A percentile compares a stretch with the other conserved stretches of the same genome.
Evolutionary conservation across 2,329 filamentous ascomycete species (phyloP).

Genomic region (Bipolaris oryzae): DNA sequence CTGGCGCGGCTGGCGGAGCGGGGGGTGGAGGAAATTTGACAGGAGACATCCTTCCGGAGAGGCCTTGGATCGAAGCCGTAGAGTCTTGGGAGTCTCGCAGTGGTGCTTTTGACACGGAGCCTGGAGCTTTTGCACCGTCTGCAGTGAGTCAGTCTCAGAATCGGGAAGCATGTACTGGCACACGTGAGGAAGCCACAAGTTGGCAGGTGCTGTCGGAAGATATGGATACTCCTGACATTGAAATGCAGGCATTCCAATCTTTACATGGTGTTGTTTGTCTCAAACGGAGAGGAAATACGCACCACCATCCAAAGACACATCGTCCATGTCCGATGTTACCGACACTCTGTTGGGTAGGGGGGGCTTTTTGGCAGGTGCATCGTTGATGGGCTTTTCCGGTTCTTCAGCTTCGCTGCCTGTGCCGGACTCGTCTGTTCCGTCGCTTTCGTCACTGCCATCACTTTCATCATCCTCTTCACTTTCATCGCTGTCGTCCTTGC

Average conservation of each 20-base stretch:
- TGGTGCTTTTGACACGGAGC: slow-evolving; percentile 59
- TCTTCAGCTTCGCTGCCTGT: slow-evolving; percentile 15
- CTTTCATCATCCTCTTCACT: slow-evolving; percentile 14
- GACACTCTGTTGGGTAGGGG: slow-evolving; percentile 62
- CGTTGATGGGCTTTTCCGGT: slow-evolving; percentile 15
- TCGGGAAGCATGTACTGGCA: background rate
- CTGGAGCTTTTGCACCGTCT: slow-evolving; percentile 37
- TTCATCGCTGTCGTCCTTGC: slow-evolving; percentile 17
- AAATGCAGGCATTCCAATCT: slow-evolving; percentile 5
- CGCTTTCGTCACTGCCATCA: slow-evolving; percentile 12
- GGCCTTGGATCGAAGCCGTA: slow-evolving; percentile 62
- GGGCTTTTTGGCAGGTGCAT: slow-evolving; percentile 53
- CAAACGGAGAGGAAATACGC: slow-evolving; percentile 47
- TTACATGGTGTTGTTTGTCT: slow-evolving; percentile 4
- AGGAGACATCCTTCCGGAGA: slow-evolving; percentile 73
- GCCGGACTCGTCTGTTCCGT: slow-evolving; percentile 19
- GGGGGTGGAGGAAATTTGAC: slow-evolving; percentile 56
- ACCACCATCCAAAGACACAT: slow-evolving; percentile 68
- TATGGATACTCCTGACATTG: background rate
- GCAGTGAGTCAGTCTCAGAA: slow-evolving; percentile 24
- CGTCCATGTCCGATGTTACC: slow-evolving; percentile 62
- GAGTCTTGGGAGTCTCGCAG: slow-evolving; percentile 55
- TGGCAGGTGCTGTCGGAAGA: background rate
- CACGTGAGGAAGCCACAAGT: background rate
- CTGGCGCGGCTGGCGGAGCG: slow-evolving; percentile 35